Conservation (phyloP, 179 eudicot species). For the Silene coronaria region DNA sequence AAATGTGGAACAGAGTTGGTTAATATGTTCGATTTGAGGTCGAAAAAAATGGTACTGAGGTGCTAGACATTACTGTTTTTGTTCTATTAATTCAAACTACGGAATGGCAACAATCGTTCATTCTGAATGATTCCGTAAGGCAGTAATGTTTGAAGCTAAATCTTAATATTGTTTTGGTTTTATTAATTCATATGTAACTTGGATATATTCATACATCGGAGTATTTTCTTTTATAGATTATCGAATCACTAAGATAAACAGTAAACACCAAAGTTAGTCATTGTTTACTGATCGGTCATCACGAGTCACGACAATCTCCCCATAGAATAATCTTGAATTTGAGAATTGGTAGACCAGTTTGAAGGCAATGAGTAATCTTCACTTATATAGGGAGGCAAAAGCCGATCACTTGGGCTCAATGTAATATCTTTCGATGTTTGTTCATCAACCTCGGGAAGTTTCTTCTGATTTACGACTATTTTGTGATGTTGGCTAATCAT, state of each 20-base stretch:
- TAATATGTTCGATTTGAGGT: no score
- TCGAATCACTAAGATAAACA: background rate
- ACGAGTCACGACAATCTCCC: background rate
- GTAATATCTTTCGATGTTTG: background rate
- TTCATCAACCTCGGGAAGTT: background rate
- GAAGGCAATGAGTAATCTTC: slow-evolving; percentile 18
- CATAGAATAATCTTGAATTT: background rate
- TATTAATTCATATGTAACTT: no score
- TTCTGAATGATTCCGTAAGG: background rate
- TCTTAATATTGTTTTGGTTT: no score
- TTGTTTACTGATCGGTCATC: background rate
- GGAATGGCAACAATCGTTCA: background rate
- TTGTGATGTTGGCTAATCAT: slow-evolving; percentile 15
- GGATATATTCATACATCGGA: no score
- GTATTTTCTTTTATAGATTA: no score
- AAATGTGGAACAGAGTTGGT: no score
- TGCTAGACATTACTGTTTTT: no score
- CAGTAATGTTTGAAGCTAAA: no score
- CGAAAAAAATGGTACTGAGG: no score
- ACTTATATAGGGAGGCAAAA: slow-evolving; percentile 12
- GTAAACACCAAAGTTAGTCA: background rate
- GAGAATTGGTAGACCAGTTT: slow-evolving; percentile 11
- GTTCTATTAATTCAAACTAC: no score
- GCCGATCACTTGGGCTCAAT: background rate
- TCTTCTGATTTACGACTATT: background rate